Base-by-base conservation (phyloP, 2,329 filamentous ascomycete genomes). In the Ceratocystis harringtonii region DNA sequence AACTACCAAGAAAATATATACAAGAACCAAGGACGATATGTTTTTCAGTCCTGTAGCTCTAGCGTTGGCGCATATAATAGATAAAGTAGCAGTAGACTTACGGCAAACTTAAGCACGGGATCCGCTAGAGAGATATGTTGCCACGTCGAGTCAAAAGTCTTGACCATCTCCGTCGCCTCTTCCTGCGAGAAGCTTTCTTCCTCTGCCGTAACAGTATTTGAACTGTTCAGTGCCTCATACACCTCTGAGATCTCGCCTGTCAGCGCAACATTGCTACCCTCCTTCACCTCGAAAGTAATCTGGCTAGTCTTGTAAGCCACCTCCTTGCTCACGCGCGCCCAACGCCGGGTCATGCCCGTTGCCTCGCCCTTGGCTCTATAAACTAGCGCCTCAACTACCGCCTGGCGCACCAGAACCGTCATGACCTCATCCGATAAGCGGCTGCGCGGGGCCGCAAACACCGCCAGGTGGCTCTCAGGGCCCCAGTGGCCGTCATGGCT, bases 41-140 rank as follows among this genome's bases (percentile, higher is more conserved):
- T 19, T 22, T 5, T 8, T 1, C n/a, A 10, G 48, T 10, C 19
- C 10, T 12, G 12, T 41, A 41, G 36, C 36, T 41, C 36, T 41
- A 4, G 36, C 8, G 22, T 25, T 28, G 4, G 8, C 45, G 32
- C 65, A 28, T 65, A 22, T 58, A 41, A 61, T 28, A 17, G 36
- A 44, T 36, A 45, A 50, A 4, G n/a, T 41, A 10, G 10, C 4
- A 12, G 2, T 57, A 57, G 68, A 80, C 86, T 69, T 81, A 94
- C 89, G 66, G 85, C 84, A 77, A 94, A 92, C 73, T 89, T 90
- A 69, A 88, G 72, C 50, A 78, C 74, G 1, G 78, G 74, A 69
- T 89, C 81, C 19, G 76, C 72, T 32, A 94, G 72, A 2, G 80
- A 75, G 15, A 85, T 74, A 5, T 75, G 70, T 72, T 84, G 81